Conservation (phyloP, 768 basidiomycete genomes). For the Lanmaoa pseudosensibilis region DNA sequence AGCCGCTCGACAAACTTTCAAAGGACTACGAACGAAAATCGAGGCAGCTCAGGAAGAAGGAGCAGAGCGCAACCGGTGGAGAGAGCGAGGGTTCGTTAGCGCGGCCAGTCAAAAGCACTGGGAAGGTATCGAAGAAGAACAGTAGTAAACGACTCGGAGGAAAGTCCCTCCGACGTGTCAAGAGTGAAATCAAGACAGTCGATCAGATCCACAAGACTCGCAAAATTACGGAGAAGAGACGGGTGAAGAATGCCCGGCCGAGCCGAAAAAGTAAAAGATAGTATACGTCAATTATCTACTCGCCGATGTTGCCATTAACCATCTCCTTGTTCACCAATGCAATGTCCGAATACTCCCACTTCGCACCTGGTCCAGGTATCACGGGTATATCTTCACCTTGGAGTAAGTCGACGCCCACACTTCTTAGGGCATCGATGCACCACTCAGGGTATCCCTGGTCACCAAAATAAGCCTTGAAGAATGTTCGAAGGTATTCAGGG, state of each 20-base stretch:
- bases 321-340: slow-evolving; percentile 16
- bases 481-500: slow-evolving; percentile 71
- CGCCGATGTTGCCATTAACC: background rate
- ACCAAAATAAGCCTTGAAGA: slow-evolving; percentile 79
- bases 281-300: slow-evolving; percentile 8
- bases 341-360: slow-evolving; percentile 75
- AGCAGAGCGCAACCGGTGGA: slow-evolving; percentile 32
- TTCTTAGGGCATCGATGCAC: slow-evolving; percentile 81
- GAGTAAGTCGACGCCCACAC: slow-evolving; percentile 82
- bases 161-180: slow-evolving; percentile 64
- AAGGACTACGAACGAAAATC: slow-evolving; percentile 74
- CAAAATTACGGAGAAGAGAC: slow-evolving; percentile 60
- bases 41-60: slow-evolving; percentile 61
- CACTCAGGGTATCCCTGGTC: slow-evolving; percentile 80
- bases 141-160: slow-evolving; percentile 49
- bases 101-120: slow-evolving; percentile 23
- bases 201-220: slow-evolving; percentile 85
- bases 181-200: slow-evolving; percentile 80
- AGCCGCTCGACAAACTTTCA: slow-evolving; percentile 74
- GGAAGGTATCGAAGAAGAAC: slow-evolving; percentile 36
- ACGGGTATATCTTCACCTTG: slow-evolving; percentile 51
- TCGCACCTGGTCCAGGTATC: slow-evolving; percentile 62
- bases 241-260: slow-evolving; percentile 81
- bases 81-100: slow-evolving; percentile 27
- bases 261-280: slow-evolving; percentile 37